These are phyloP conservation scores for Leptodontidium sp. DNA, from an alignment of 2,329 filamentous ascomycete genomes.

Conservation along the genomic window DNA sequence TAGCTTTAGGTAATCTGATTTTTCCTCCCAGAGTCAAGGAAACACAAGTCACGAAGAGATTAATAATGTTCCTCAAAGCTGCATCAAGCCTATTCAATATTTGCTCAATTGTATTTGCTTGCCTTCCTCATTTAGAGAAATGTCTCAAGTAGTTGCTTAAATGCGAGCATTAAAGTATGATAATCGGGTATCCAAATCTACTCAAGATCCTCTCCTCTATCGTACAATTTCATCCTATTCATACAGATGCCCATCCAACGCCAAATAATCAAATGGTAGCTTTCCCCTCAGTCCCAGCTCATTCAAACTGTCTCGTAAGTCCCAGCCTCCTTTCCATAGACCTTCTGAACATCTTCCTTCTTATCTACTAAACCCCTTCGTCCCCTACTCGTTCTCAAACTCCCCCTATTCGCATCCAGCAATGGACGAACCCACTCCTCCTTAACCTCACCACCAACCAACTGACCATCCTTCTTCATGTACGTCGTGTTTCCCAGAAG, in stretches of 20 bases:
- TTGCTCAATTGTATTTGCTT: no score
- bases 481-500: conserved; percentile 33
- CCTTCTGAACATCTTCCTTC: conserved; percentile 20
- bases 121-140: no score
- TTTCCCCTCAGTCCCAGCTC: neutral
- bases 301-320: conserved; percentile 22
- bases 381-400: conserved; percentile 31
- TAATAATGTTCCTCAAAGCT: no score
- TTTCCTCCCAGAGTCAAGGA: no score
- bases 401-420: conserved; percentile 31
- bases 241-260: neutral
- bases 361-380: conserved; percentile 29
- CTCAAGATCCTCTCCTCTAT: neutral
- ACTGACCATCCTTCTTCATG: conserved; percentile 35
- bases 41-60: no score
- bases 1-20: no score
- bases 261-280: neutral
- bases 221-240: neutral
- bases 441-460: conserved; percentile 32
- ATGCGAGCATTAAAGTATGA: no score
- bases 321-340: conserved; percentile 25
- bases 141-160: no score
- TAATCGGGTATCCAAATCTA: neutral
- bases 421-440: conserved; percentile 35
- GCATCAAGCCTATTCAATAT: no score